Evolutionary conservation across 768 basidiomycete species (phyloP).

Genomic region (Amanita subjunquillea): DNA sequence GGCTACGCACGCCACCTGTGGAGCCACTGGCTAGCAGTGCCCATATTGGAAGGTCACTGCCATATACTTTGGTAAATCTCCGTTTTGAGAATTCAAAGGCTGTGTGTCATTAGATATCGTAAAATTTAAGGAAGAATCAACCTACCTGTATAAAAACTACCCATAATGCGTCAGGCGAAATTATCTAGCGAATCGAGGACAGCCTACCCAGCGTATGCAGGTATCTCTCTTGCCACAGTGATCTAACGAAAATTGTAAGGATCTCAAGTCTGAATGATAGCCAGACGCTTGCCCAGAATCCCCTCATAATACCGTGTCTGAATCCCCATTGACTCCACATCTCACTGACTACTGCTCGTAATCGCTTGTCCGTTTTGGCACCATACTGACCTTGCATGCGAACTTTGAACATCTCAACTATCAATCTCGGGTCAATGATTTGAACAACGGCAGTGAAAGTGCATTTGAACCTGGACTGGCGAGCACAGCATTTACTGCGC

Average conservation of each 20-base stretch:
- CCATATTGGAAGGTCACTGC: slow-evolving; percentile 71
- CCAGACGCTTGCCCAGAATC: slow-evolving; percentile 65
- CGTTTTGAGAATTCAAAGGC: slow-evolving; percentile 90
- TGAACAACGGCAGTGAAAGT: not conserved
- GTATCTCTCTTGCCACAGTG: slow-evolving; percentile 88
- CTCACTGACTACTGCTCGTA: slow-evolving; percentile 61
- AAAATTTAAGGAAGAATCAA: not conserved
- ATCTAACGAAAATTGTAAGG: slow-evolving; percentile 33
- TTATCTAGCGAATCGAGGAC: not conserved
- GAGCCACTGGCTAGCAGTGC: slow-evolving; percentile 76
- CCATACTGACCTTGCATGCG: slow-evolving; percentile 97
- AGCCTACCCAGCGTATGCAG: slow-evolving; percentile 83
- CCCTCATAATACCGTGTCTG: slow-evolving; percentile 84
- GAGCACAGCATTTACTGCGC: slow-evolving; percentile 80
- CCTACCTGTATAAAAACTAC: slow-evolving; percentile 61
- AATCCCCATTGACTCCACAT: slow-evolving; percentile 89
- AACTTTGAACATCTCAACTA: slow-evolving; percentile 98
- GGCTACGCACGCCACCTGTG: slow-evolving; percentile 60
- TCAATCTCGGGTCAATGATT: not conserved
- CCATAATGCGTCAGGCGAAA: not conserved
- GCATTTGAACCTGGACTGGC: slow-evolving; percentile 71
- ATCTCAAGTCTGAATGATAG: not conserved
- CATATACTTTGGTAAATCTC: slow-evolving; percentile 52
- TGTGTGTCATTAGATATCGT: slow-evolving; percentile 15
- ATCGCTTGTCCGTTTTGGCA: slow-evolving; percentile 61